Evolutionary conservation across 768 basidiomycete genomes (phyloP).

Genomic region (Russula sp.): DNA sequence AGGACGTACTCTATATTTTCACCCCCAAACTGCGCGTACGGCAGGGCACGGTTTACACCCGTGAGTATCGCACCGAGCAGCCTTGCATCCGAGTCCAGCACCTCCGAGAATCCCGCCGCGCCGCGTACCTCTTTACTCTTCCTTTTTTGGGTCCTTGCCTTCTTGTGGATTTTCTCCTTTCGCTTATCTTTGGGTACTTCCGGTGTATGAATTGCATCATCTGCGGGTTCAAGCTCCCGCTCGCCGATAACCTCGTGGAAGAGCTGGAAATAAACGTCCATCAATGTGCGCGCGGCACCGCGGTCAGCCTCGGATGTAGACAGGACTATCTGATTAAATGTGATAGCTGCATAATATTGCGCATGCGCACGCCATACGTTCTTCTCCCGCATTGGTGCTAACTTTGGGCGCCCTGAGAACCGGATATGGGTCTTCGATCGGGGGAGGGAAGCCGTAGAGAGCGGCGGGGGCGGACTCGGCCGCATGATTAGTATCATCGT

Average conservation of each 20-base stretch:
- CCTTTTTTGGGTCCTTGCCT: conserved; percentile 24
- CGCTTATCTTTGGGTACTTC: conserved; percentile 29
- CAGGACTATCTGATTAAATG: conserved; percentile 89
- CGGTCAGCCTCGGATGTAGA: conserved; percentile 50
- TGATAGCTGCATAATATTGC: conserved; percentile 87
- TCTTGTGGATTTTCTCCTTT: conserved; percentile 25
- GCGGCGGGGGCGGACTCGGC: conserved; percentile 38
- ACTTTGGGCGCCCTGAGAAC: conserved; percentile 36
- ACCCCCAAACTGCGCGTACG: conserved; percentile 79
- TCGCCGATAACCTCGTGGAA: conserved; percentile 84
- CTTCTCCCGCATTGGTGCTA: conserved; percentile 29
- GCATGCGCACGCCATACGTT: conserved; percentile 58
- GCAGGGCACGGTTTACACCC: conserved; percentile 91
- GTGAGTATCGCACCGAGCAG: conserved; percentile 86
- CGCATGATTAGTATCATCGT: conserved; percentile 71
- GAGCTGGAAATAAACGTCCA: conserved; percentile 91
- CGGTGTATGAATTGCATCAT: conserved; percentile 33
- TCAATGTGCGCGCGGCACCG: conserved; percentile 66
- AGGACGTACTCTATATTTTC: conserved; percentile 51
- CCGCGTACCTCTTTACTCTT: conserved; percentile 41
- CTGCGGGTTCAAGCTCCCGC: conserved; percentile 34
- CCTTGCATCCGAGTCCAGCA: conserved; percentile 74
- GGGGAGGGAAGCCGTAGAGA: conserved; percentile 6
- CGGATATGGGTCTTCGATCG: conserved; percentile 41
- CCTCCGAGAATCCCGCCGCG: conserved; percentile 62